Evolutionary conservation across 192 early-diverging fungal genomes (phyloP).

Genomic region (Backusella psychrophila): DNA sequence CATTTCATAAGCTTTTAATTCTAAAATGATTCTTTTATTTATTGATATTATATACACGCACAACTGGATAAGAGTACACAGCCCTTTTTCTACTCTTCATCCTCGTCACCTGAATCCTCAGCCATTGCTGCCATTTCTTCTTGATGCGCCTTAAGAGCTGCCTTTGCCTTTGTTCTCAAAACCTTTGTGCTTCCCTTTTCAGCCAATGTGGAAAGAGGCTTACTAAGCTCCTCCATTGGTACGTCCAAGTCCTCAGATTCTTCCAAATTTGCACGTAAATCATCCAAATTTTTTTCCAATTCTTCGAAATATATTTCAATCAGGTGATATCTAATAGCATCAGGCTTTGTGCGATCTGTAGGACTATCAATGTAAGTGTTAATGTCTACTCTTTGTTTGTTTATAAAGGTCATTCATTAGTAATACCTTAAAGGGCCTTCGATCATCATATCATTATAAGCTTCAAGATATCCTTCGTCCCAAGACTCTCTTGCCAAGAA

Average conservation of each 20-base stretch:
- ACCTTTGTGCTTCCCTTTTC: slow-evolving; percentile 47
- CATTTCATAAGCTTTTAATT: not conserved
- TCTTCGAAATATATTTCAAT: slow-evolving; percentile 72
- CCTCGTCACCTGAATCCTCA: slow-evolving; percentile 37
- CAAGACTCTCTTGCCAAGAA: slow-evolving; percentile 60
- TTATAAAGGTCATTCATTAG: not conserved
- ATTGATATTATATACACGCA: not conserved
- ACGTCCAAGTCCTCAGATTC: slow-evolving; percentile 38
- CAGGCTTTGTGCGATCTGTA: slow-evolving; percentile 58
- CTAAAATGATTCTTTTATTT: not conserved
- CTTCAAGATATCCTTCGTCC: slow-evolving; percentile 48
- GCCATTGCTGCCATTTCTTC: slow-evolving; percentile 37
- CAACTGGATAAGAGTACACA: not conserved
- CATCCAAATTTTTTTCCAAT: slow-evolving; percentile 58
- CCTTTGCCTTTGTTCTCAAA: slow-evolving; percentile 46
- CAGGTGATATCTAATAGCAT: slow-evolving; percentile 69
- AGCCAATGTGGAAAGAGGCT: slow-evolving; percentile 52
- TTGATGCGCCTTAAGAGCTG: slow-evolving; percentile 41
- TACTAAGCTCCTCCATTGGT: slow-evolving; percentile 46
- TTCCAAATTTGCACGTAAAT: slow-evolving; percentile 31
- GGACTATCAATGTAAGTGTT: slow-evolving; percentile 38
- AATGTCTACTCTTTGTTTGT: not conserved
- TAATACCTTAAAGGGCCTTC: slow-evolving; percentile 63
- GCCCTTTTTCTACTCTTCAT: slow-evolving; percentile 28
- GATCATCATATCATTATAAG: slow-evolving; percentile 51